A percentile compares a stretch with the other conserved stretches of the same genome.
Evolutionary conservation across 306 rosid species (phyloP).

Genomic region (Pachyrhizus erosus): DNA sequence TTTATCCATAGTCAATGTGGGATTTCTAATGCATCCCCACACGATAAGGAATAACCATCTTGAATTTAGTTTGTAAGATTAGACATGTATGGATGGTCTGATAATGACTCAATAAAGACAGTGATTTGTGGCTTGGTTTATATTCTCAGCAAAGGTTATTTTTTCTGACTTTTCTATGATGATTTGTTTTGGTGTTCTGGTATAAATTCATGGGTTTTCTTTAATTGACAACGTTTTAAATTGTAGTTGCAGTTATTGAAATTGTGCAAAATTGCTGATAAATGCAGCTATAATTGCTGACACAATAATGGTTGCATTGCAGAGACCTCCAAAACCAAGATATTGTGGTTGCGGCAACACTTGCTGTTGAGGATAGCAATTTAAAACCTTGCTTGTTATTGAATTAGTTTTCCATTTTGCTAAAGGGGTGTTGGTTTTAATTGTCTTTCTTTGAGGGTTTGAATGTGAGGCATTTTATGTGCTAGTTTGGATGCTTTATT

Average conservation of each 20-base stretch:
- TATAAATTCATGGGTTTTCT: background rate
- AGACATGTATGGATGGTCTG: too few species aligned
- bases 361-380: background rate
- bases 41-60: too few species aligned
- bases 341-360: background rate
- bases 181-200: background rate
- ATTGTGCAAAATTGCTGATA: background rate
- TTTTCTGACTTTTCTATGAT: background rate
- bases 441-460: background rate
- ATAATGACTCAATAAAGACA: too few species aligned
- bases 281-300: background rate
- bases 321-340: background rate
- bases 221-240: background rate
- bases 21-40: too few species aligned
- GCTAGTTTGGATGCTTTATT: conserved; percentile 28
- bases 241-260: background rate
- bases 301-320: background rate
- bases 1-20: too few species aligned
- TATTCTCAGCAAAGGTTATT: background rate
- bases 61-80: too few species aligned
- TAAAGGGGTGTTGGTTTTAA: conserved; percentile 5
- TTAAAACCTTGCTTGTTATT: background rate
- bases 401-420: background rate
- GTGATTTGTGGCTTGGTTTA: background rate
- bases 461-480: background rate